Evolutionary conservation across 352 stramenopile genomes (phyloP), one percentile per base, ranked within the genome.

Genomic region (Aphanomyces invadans): DNA sequence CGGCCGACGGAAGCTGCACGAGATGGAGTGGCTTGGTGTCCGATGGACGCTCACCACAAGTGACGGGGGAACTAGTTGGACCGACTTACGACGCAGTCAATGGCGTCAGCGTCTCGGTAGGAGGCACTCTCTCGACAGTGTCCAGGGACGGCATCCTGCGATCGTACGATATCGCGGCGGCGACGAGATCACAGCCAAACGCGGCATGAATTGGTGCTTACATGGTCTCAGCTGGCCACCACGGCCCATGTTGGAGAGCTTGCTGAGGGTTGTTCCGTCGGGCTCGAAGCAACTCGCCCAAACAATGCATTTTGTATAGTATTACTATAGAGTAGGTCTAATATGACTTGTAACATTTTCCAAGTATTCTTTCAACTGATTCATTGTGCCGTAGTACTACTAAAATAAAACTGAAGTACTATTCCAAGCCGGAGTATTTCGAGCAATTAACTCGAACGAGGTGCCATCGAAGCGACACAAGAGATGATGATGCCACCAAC

Each of bases 41-140:
- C 1, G 25, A 59, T 36, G 3, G 33, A 19, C 32, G 32, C 2
- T 71, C 73, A 0, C 52, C 45, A 28, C 4, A 0, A 23, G 38
- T 86, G 10, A 69, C 65, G 1, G 86, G 73, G 3, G 73, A 83
- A 56, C 73, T 89, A 4, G 86, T 81, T 0, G 82, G 82, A 21
- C 82, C 82, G 26, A 63, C 78, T 21, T 91, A 84, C 62, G 82
- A 91, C 29, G 72, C 80, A n/a, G 76, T 91, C 11, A 81, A 80
- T 21, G 74, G 72, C n/a, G 59, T 91, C 3, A 69, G 75, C 17
- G 31, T 87, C 21, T 65, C 63, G 1, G 29, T 54, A 7, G 46
- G 65, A 45, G 74, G 76, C 15, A 75, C 73, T 32, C 71, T 88
- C 10, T 80, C 81, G 49, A 87, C 77, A 1, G 80, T 73, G 21